Conservation (phyloP, 106 monocot species). For the Apostasia shenzhenica region DNA sequence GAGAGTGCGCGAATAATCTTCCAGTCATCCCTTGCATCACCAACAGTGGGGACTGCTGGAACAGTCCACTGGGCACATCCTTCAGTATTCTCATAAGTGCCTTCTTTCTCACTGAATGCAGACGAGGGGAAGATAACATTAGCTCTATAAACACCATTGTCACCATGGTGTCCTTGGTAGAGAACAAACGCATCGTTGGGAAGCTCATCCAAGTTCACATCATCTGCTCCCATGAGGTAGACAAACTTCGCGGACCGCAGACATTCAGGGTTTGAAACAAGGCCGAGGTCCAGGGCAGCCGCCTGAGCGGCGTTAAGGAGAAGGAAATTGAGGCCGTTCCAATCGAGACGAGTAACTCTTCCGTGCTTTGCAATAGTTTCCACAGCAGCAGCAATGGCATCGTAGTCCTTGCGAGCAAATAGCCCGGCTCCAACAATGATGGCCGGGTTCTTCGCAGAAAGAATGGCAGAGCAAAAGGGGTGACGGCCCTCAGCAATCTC, state of each 20-base stretch:
- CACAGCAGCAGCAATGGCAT: constrained; percentile 55
- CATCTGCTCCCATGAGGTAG: constrained; percentile 95
- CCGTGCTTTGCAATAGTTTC: constrained; percentile 56
- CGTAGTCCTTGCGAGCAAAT: constrained; percentile 65
- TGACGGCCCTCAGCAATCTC: constrained; percentile 89
- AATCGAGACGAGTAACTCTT: constrained; percentile 52
- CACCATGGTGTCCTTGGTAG: constrained; percentile 98
- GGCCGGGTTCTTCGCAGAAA: constrained; percentile 74
- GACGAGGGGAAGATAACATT: constrained; percentile 83
- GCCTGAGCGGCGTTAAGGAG: constrained; percentile 92
- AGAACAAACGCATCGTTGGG: constrained; percentile 91
- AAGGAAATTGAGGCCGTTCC: constrained; percentile 89
- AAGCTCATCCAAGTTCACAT: constrained; percentile 48
- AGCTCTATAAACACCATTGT: constrained; percentile 87
- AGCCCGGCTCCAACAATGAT: constrained; percentile 79
- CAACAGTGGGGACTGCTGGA: constrained; percentile 96
- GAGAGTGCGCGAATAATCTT: constrained; percentile 91
- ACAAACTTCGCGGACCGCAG: constrained; percentile 69
- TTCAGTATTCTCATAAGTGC: constrained; percentile 92
- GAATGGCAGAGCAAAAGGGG: constrained; percentile 75
- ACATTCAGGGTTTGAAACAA: constrained; percentile 45
- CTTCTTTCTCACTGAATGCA: constrained; percentile 99
- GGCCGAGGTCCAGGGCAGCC: constrained; percentile 89
- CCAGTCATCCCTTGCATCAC: constrained; percentile 99
- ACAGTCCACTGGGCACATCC: constrained; percentile 88